A percentile compares a stretch with the other conserved stretches of the same genome.
Evolutionary conservation across 2,329 filamentous ascomycete species (phyloP).

Genomic region (Hysterium pulicare): DNA sequence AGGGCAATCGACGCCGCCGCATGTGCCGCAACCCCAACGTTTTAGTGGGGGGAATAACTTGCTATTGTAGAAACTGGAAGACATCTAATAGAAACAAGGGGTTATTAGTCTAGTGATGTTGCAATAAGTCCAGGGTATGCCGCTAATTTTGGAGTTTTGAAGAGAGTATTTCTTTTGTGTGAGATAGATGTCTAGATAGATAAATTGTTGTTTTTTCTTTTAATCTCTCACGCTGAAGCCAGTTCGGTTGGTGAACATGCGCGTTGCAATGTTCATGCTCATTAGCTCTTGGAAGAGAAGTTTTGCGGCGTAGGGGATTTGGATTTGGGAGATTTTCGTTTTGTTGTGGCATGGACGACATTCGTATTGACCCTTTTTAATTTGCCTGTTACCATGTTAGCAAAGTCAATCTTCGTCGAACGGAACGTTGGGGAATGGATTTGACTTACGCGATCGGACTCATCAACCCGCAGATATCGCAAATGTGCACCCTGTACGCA

Average conservation of each 20-base stretch:
- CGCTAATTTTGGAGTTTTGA: too few relatives aligned
- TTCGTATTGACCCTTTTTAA: slow-evolving; percentile 94
- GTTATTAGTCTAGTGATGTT: too few relatives aligned
- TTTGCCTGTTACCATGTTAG: slow-evolving; percentile 58
- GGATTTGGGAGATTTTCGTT: slow-evolving; percentile 95
- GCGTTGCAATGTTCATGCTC: slow-evolving; percentile 96
- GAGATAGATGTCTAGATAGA: too few relatives aligned
- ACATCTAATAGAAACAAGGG: too few relatives aligned
- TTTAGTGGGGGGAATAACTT: too few relatives aligned
- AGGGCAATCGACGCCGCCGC: too few relatives aligned
- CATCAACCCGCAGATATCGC: slow-evolving; percentile 98
- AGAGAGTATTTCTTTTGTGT: too few relatives aligned
- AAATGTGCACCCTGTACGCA: slow-evolving; percentile 96
- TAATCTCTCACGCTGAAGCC: slow-evolving; percentile 63
- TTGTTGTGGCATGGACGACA: slow-evolving; percentile 99
- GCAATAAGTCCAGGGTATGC: too few relatives aligned
- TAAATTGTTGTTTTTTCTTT: too few relatives aligned
- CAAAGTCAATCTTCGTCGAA: slow-evolving; percentile 25
- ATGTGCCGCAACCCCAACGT: too few relatives aligned
- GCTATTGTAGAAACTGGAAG: too few relatives aligned
- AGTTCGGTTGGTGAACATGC: slow-evolving; percentile 90
- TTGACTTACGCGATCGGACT: slow-evolving; percentile 91
- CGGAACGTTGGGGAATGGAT: neutral
- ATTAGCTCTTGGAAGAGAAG: slow-evolving; percentile 96
- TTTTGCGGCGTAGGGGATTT: slow-evolving; percentile 97